A percentile compares a stretch with the other conserved stretches of the same genome.
Conservation (phyloP, 169 alveolate species). For the Fabrea salina region DNA sequence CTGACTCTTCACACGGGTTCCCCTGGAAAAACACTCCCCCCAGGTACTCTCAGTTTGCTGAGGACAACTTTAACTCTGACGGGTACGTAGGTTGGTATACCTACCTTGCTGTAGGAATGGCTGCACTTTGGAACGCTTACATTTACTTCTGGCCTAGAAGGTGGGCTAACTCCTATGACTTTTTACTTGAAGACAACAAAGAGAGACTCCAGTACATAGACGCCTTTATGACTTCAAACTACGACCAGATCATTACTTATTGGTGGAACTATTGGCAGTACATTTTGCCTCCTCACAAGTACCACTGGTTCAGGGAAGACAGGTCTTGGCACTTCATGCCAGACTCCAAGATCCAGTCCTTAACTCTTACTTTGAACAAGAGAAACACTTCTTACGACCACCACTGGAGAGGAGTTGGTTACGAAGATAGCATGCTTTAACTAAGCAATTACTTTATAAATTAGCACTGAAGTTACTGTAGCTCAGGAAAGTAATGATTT, state of each 20-base stretch:
- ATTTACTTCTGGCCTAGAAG: conserved; percentile 18
- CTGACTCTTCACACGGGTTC: conserved; percentile 29
- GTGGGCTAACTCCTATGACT: neutral
- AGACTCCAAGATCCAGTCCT: neutral
- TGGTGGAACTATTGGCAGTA: neutral
- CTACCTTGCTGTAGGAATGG: neutral
- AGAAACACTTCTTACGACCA: neutral
- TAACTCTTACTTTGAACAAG: neutral
- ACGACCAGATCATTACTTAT: neutral
- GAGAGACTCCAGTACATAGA: conserved; percentile 4
- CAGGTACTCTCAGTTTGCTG: neutral
- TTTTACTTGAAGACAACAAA: neutral
- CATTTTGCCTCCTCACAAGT: neutral
- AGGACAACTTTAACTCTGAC: conserved; percentile 6
- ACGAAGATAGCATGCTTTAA: neutral
- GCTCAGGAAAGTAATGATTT: no score
- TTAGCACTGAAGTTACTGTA: no score
- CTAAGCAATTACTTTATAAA: neutral
- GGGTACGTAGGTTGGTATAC: conserved; percentile 33
- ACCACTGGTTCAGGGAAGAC: neutral
- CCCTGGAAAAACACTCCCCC: conserved; percentile 25
- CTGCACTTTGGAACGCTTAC: neutral
- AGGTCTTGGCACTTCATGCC: neutral
- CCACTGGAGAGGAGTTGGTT: conserved; percentile 18
- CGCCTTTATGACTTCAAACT: neutral